phyloP scores from a whole-genome alignment of 768 basidiomycete species.

The Pulveroboletus ravenelii region DNA sequence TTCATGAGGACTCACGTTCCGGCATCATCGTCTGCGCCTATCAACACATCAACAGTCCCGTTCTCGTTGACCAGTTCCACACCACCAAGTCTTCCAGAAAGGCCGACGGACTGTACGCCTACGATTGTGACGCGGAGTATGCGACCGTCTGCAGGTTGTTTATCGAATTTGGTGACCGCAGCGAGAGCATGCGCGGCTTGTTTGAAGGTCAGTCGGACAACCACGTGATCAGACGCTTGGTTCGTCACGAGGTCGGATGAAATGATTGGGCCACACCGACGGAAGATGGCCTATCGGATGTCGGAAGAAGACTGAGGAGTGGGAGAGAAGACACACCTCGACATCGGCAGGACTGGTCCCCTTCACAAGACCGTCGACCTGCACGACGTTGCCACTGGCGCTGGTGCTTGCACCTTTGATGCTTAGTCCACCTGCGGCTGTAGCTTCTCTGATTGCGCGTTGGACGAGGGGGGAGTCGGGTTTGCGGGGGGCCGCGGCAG shows the following conservation, averaged over 20 bases:
- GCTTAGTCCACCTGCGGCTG: constrained; percentile 38
- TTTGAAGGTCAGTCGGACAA: constrained; percentile 73
- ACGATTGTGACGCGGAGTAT: constrained; percentile 62
- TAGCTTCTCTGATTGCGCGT: constrained; percentile 62
- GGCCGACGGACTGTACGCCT: constrained; percentile 49
- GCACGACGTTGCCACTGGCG: constrained; percentile 59
- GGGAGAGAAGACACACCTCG: constrained; percentile 29
- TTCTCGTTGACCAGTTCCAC: constrained; percentile 40
- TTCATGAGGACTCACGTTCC: constrained; percentile 46
- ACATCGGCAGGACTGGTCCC: constrained; percentile 85
- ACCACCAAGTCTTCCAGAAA: constrained; percentile 57
- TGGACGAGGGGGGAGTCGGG: constrained; percentile 52
- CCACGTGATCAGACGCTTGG: constrained; percentile 35
- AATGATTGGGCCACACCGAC: constrained; percentile 66
- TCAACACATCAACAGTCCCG: constrained; percentile 48
- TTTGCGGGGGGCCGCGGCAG: constrained; percentile 43
- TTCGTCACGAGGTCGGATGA: constrained; percentile 28
- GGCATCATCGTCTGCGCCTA: constrained; percentile 42
- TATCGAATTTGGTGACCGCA: constrained; percentile 72
- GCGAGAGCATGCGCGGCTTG: constrained; percentile 53
- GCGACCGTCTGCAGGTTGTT: constrained; percentile 79
- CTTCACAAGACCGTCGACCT: constrained; percentile 65
- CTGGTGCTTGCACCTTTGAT: constrained; percentile 66
- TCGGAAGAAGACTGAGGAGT: background rate
- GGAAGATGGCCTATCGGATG: constrained; percentile 60